Evolutionary conservation across 179 eudicot species (phyloP).

Genomic region (Amaranthus tricolor): DNA sequence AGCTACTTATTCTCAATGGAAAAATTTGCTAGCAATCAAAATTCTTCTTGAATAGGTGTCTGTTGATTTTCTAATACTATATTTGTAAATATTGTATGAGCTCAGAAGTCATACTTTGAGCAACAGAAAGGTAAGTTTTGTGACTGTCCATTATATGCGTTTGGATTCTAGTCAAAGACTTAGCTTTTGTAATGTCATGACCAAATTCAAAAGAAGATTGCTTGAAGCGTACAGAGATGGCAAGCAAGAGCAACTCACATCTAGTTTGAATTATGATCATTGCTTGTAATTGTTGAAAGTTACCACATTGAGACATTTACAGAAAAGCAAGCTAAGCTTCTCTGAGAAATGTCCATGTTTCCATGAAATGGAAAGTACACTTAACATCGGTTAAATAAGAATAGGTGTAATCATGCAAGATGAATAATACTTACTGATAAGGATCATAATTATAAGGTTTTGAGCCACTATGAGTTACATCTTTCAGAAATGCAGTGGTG

Average conservation of each 20-base stretch:
- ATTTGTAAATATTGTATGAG: background rate
- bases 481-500: background rate
- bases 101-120: background rate
- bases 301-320: background rate
- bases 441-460: background rate
- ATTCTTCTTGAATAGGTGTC: no score
- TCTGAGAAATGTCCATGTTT: background rate
- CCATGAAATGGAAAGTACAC: background rate
- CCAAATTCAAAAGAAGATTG: background rate
- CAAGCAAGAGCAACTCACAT: background rate
- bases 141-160: background rate
- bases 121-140: background rate
- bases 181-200: background rate
- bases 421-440: background rate
- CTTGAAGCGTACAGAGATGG: background rate
- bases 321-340: background rate
- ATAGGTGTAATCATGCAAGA: background rate
- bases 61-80: no score
- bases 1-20: no score
- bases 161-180: background rate
- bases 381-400: background rate
- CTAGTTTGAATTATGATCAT: background rate
- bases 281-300: background rate
- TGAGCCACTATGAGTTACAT: background rate
- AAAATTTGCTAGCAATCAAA: no score